phyloP scores from a whole-genome alignment of 768 basidiomycete species.

The Mycena maculata region DNA sequence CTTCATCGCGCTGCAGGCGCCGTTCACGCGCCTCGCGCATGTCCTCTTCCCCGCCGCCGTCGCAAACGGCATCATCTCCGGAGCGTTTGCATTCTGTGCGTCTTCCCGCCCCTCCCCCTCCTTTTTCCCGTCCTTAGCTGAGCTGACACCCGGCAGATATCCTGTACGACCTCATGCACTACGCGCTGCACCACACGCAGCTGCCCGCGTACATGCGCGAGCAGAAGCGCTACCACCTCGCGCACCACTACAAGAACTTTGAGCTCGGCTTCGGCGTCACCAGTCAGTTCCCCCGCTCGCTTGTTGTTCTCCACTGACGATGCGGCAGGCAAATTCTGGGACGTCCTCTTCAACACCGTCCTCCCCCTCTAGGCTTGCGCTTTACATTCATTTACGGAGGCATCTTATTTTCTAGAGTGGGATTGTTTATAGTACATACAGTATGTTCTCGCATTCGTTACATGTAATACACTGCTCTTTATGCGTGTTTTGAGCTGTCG shows the following conservation, averaged over 20 bases:
- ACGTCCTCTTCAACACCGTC: constrained; percentile 88
- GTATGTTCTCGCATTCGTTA: too few relatives aligned
- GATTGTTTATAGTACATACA: too few relatives aligned
- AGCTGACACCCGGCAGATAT: constrained; percentile 63
- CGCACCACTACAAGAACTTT: constrained; percentile 98
- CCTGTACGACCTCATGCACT: constrained; percentile 92
- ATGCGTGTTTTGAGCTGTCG: too few relatives aligned
- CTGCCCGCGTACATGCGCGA: constrained; percentile 88
- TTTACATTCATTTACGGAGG: background rate
- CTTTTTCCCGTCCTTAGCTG: background rate
- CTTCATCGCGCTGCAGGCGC: constrained; percentile 80
- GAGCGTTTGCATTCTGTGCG: constrained; percentile 82
- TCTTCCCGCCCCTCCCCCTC: constrained; percentile 25
- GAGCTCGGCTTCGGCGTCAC: constrained; percentile 98
- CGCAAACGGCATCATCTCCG: constrained; percentile 93
- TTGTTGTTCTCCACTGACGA: background rate
- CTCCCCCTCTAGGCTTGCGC: constrained; percentile 66
- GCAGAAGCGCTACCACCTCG: constrained; percentile 98
- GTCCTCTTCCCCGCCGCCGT: constrained; percentile 82
- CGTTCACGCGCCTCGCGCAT: constrained; percentile 90
- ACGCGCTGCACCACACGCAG: constrained; percentile 90
- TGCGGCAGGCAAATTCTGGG: constrained; percentile 88
- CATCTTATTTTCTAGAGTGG: too few relatives aligned
- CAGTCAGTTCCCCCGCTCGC: constrained; percentile 66
- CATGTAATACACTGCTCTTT: too few relatives aligned